phyloP scores from a whole-genome alignment of 495 filamentous ascomycete genomes.

The Lasiosphaeria ovina region DNA sequence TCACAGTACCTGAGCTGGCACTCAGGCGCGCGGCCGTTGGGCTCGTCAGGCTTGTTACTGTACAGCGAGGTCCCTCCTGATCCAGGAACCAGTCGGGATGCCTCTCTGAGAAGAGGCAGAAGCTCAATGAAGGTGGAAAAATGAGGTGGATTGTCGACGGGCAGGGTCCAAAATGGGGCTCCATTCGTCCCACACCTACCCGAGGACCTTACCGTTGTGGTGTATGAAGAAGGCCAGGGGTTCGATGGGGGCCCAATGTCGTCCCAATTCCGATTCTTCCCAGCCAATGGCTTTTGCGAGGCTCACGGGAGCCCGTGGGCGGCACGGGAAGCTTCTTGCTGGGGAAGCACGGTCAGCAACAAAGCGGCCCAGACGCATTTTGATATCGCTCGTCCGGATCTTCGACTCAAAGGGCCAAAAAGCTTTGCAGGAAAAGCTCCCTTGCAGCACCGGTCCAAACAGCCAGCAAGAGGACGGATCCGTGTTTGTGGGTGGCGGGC shows the following conservation, averaged over 20 bases:
- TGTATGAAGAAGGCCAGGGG: neutral
- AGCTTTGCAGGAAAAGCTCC: too few relatives aligned
- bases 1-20: neutral
- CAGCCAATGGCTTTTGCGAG: constrained; percentile 26
- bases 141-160: neutral
- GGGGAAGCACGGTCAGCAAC: neutral
- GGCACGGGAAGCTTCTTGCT: neutral
- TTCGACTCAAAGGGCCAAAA: too few relatives aligned
- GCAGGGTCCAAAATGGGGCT: too few relatives aligned
- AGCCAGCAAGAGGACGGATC: neutral
- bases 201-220: too few relatives aligned
- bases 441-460: too few relatives aligned
- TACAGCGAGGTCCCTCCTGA: constrained; percentile 4
- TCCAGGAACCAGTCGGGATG: constrained; percentile 22
- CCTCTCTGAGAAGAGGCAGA: constrained; percentile 8
- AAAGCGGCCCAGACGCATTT: neutral
- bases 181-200: too few relatives aligned
- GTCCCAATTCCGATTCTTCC: constrained; percentile 21
- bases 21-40: neutral
- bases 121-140: neutral
- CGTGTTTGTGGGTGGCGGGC: neutral
- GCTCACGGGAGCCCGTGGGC: neutral
- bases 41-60: constrained; percentile 3
- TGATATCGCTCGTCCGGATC: neutral
- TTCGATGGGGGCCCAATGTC: constrained; percentile 19